These are phyloP conservation scores for Rhododendron kiyosumense DNA, from an alignment of 148 eudicot genomes.

Conservation along the genomic window DNA sequence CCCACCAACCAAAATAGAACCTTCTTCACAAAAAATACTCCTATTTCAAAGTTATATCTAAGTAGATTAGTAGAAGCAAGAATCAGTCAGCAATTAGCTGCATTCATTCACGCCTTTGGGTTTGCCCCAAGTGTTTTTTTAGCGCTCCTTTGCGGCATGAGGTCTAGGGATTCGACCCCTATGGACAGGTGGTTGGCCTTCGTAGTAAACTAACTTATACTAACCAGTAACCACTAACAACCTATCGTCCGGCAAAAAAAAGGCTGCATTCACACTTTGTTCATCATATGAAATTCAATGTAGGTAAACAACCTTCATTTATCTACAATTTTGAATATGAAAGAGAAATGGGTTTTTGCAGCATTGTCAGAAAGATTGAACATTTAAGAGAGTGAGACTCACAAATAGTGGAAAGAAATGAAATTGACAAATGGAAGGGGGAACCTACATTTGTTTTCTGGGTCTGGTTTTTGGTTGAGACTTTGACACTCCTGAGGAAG, in stretches of 20 bases:
- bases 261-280: not conserved
- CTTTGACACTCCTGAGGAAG: not conserved
- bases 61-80: slow-evolving; percentile 11
- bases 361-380: not conserved
- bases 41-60: not conserved
- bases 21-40: not conserved
- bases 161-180: not conserved
- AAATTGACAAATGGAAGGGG: not conserved
- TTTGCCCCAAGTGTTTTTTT: no score
- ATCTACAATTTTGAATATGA: not conserved
- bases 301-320: not conserved
- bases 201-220: no score
- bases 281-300: not conserved
- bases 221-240: not conserved
- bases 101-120: not conserved
- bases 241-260: not conserved
- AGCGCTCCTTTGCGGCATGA: no score
- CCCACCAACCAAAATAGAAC: slow-evolving; percentile 19
- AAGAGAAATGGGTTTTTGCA: not conserved
- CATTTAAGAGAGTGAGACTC: not conserved
- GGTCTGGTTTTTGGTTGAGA: not conserved
- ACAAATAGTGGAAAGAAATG: not conserved
- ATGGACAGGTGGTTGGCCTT: not conserved
- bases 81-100: slow-evolving; percentile 4
- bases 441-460: not conserved